Conservation (phyloP, 2,329 filamentous ascomycete species). For the Blastomyces percursus region DNA sequence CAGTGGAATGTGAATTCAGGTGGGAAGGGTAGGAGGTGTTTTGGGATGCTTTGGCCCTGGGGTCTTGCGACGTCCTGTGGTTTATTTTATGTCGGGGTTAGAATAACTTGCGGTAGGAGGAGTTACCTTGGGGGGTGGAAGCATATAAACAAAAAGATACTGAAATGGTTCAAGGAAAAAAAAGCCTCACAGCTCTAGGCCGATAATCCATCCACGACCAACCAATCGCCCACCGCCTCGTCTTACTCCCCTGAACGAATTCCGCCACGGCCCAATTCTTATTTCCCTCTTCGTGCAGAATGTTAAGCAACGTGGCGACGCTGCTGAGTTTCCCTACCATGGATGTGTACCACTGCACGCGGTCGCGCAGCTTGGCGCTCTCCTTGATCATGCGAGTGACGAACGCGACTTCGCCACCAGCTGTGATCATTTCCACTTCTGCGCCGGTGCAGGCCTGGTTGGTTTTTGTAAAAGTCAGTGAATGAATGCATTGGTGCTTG, state of each 20-base stretch:
- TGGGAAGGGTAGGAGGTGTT: slow-evolving; percentile 43
- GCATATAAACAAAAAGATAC: not conserved
- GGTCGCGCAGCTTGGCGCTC: slow-evolving; percentile 47
- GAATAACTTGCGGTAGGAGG: not conserved
- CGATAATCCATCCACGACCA: slow-evolving; percentile 70
- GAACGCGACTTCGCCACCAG: slow-evolving; percentile 68
- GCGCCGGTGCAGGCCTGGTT: slow-evolving; percentile 56
- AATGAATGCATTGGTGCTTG: not conserved
- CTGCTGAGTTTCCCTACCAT: slow-evolving; percentile 81
- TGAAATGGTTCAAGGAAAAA: not conserved
- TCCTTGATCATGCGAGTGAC: slow-evolving; percentile 60
- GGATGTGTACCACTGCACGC: slow-evolving; percentile 76
- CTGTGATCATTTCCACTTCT: slow-evolving; percentile 72
- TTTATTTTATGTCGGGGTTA: not conserved
- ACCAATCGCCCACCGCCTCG: slow-evolving; percentile 72
- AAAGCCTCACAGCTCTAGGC: slow-evolving; percentile 42
- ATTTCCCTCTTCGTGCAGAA: slow-evolving; percentile 47
- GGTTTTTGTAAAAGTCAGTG: not conserved
- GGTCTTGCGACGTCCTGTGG: slow-evolving; percentile 17
- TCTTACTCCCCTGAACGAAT: slow-evolving; percentile 66
- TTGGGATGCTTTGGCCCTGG: slow-evolving; percentile 35
- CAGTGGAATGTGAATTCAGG: slow-evolving; percentile 39
- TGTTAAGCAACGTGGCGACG: slow-evolving; percentile 49
- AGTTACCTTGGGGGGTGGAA: not conserved
- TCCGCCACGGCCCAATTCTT: slow-evolving; percentile 73